Base-by-base conservation (phyloP, 2,329 filamentous ascomycete genomes). In the Cercospora sp. region DNA sequence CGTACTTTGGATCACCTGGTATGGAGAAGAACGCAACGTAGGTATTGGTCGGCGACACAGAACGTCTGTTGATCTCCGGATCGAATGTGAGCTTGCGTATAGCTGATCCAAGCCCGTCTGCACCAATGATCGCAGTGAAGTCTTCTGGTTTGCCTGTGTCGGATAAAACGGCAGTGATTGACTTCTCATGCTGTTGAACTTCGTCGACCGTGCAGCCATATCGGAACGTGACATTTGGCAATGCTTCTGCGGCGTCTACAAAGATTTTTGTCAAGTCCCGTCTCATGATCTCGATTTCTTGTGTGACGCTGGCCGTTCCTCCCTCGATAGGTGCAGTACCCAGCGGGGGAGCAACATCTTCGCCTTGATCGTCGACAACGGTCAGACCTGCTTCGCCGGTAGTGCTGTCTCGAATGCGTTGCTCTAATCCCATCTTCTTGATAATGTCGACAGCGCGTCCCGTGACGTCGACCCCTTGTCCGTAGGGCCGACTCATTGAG, bases 201-300 rank as follows among this genome's bases (percentile, higher is more conserved):
- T 53, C 45, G 10, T 65, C 58, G 39, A 72, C 28, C 2, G 67
- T 72, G 51, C 45, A 59, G 6, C 65, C 68, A 57, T 72, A 72
- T 6, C 68, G 64, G 63, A 72, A 71, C 31, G 51, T 67, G 9
- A 73, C 71, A 28, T 66, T 65, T 4, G 61, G 61, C 30, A 66
- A 39, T 5, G 64, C 57, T 2, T 65, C 73, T 63, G 62, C 71
- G 3, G 72, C 72, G 2, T 73, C 62, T 2, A 83, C 79, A 0
- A 87, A 66, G 3, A 87, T 72, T 2, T 71, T 73, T 8, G 81
- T 82, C 18, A 88, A 69, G 58, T 86, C 83, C 0, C 84, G 84
- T 3, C 86, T 79, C 81, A 87, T 73, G 45, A 74, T 72, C 66
- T 77, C 74, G 20, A 75, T 70, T 26, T 73, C 73, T 18, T 71